Conservation (phyloP, 140 eudicot genomes). For the Bidens hawaiensis region DNA sequence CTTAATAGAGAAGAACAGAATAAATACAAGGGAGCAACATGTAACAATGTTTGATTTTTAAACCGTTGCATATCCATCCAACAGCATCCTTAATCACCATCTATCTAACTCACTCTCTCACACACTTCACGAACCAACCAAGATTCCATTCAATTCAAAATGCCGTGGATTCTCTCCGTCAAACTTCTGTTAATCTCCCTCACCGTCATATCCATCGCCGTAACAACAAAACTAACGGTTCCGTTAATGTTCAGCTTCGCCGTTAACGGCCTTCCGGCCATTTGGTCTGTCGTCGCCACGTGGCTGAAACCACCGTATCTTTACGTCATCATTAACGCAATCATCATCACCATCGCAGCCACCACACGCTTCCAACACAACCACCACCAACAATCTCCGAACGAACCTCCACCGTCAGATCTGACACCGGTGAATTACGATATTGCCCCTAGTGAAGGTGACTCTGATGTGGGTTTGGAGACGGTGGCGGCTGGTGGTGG, state of each 20-base stretch:
- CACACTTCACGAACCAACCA: slow-evolving; percentile 21
- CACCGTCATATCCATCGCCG: slow-evolving; percentile 41
- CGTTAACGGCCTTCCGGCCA: slow-evolving; percentile 36
- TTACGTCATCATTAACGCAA: slow-evolving; percentile 63
- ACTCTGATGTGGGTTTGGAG: slow-evolving; percentile 13
- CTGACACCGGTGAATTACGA: slow-evolving; percentile 19
- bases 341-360: slow-evolving; percentile 74
- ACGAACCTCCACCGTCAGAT: slow-evolving; percentile 19
- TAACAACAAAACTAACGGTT: slow-evolving; percentile 34
- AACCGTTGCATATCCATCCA: slow-evolving; percentile 17
- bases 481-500: slow-evolving; percentile 18
- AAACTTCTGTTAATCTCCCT: slow-evolving; percentile 46
- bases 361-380: slow-evolving; percentile 50
- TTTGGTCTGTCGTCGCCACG: slow-evolving; percentile 38
- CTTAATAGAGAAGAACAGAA: background rate
- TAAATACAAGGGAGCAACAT: background rate
- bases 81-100: background rate
- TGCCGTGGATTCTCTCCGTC: slow-evolving; percentile 30
- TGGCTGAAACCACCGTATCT: slow-evolving; percentile 86
- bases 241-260: slow-evolving; percentile 37
- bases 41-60: slow-evolving; percentile 19
- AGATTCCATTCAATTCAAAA: slow-evolving; percentile 16
- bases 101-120: background rate
- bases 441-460: slow-evolving; percentile 7
- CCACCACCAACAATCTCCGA: background rate